Evolutionary conservation across 2,329 filamentous ascomycete genomes (phyloP).

Genomic region (Paecilomyces niveus): DNA sequence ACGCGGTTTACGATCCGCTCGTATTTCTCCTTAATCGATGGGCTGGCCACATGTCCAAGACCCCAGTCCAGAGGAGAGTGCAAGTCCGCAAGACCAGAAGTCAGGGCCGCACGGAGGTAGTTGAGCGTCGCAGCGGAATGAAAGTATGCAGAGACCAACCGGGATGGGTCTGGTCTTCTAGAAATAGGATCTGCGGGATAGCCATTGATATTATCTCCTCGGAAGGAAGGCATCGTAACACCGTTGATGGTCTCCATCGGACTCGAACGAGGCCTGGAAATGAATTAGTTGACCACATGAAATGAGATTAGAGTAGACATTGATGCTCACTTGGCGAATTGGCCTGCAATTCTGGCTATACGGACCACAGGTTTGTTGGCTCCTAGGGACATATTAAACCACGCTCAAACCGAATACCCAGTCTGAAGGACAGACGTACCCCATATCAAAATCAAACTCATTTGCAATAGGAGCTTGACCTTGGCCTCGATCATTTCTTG

Average conservation of each 20-base stretch:
- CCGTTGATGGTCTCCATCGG: slow-evolving; percentile 78
- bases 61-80: slow-evolving; percentile 93
- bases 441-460: slow-evolving; percentile 94
- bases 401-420: background rate
- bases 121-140: slow-evolving; percentile 93
- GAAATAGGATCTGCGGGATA: slow-evolving; percentile 61
- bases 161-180: slow-evolving; percentile 70
- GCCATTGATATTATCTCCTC: slow-evolving; percentile 93
- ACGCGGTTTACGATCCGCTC: slow-evolving; percentile 76
- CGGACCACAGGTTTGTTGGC: slow-evolving; percentile 75
- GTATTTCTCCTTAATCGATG: slow-evolving; percentile 78
- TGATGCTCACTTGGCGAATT: slow-evolving; percentile 70
- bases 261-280: slow-evolving; percentile 63
- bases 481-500: slow-evolving; percentile 87
- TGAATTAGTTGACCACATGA: background rate
- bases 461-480: slow-evolving; percentile 92
- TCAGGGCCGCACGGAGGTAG: slow-evolving; percentile 76
- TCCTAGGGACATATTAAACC: slow-evolving; percentile 18
- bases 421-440: slow-evolving; percentile 51
- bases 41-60: slow-evolving; percentile 81
- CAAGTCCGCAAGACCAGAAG: slow-evolving; percentile 85
- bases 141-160: slow-evolving; percentile 88
- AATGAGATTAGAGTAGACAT: no score
- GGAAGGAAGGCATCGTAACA: slow-evolving; percentile 77
- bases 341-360: slow-evolving; percentile 92